These are phyloP conservation scores for Miscanthus sacchariflorus DNA, from an alignment of 202 grass and related monocot species.

Conservation along the genomic window DNA sequence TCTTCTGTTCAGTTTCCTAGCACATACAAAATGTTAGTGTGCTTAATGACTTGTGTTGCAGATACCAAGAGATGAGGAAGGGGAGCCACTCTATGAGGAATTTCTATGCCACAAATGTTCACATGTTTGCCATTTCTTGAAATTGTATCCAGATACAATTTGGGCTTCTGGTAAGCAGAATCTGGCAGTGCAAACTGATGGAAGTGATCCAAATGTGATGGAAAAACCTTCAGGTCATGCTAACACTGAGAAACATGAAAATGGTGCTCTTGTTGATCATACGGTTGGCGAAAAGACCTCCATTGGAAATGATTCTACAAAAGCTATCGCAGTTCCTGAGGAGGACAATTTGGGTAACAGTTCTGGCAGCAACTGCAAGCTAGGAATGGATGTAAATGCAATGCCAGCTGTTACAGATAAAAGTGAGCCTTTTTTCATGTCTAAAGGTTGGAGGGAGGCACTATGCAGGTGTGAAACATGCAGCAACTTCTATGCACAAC, in stretches of 20 bases:
- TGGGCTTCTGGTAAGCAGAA: constrained; percentile 60
- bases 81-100: constrained; percentile 85
- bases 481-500: constrained; percentile 57
- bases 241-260: constrained; percentile 48
- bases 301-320: constrained; percentile 20
- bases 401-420: constrained; percentile 48
- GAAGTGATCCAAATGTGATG: constrained; percentile 42
- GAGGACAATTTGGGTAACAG: constrained; percentile 46
- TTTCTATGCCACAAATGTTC: constrained; percentile 93
- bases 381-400: constrained; percentile 72
- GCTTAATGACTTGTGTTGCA: constrained; percentile 41
- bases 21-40: constrained; percentile 22
- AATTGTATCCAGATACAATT: constrained; percentile 73
- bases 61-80: constrained; percentile 95
- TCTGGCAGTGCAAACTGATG: constrained; percentile 46
- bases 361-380: constrained; percentile 62
- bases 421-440: constrained; percentile 74
- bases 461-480: constrained; percentile 87
- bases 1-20: neutral
- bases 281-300: constrained; percentile 29
- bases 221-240: constrained; percentile 38
- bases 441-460: constrained; percentile 83
- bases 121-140: constrained; percentile 76
- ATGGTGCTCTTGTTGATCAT: constrained; percentile 38
- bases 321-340: constrained; percentile 30